Evolutionary conservation across 106 monocot species (phyloP), one percentile per base, ranked within the genome.

Genomic region (Apostasia ramifera): DNA sequence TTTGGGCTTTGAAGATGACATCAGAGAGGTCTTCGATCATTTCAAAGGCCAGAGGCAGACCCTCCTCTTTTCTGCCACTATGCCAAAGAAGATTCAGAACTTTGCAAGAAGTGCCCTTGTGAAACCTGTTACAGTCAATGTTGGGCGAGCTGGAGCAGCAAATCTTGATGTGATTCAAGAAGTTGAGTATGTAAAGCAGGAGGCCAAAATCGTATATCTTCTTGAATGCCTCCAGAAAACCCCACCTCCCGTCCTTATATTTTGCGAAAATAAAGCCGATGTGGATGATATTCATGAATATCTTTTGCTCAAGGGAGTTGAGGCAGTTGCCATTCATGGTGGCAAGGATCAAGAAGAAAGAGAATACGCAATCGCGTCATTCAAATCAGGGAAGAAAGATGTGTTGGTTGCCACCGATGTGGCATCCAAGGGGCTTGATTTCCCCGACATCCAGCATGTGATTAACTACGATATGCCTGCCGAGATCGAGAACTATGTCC

Each of bases 121-220:
- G 12, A 89, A 95, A 73, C 95, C 95, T 3, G 92, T 97, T 2
- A 88, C 86, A 1, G 95, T 97, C 46, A 97, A 97, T 78, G 95
- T 97, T 4, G 95, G 95, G 26, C 77, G 95, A 79, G 95, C 95
- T 43, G 95, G 95, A 48, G 95, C 95, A 45, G 95, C 95, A 53
- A 97, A 97, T 74, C 81, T 97, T 5, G 95, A 97, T 57, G 95
- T 97, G 66, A 97, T 97, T 39, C 95, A 97, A 80, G 95, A 97
- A 78, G 95, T 97, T 0, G 95, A 97, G 73, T 97, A 97, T 8
- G 95, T 97, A 44, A 97, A 97, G 69, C 92, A 97, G 76, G 95
- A 97, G 67, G 95, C 95, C 3, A 97, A 92, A 52, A 82, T 97
- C 12, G 86, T 97, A 1, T 97, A 97, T 76, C 95, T 97, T 47